A percentile compares a stretch with the other conserved stretches of the same genome.
Conservation (phyloP, 2,329 filamentous ascomycete species). For the Aspergillus carbonarius region DNA sequence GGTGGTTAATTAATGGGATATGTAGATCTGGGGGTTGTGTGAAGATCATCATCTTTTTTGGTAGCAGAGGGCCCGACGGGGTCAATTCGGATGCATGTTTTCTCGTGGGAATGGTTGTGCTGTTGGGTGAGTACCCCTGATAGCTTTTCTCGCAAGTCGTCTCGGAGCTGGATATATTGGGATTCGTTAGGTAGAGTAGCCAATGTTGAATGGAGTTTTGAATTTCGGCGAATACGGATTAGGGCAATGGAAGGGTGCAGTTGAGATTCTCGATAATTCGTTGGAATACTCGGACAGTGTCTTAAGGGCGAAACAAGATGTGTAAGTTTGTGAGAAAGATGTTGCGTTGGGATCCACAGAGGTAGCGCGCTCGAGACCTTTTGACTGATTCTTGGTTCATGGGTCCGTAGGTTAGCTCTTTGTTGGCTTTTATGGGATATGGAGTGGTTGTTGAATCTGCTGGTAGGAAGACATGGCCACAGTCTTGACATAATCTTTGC, state of each 20-base stretch:
- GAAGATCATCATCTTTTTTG: constrained; percentile 19
- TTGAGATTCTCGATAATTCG: constrained; percentile 10
- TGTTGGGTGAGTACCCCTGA: constrained; percentile 17
- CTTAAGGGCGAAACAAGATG: constrained; percentile 24
- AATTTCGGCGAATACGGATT: not conserved
- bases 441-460: not conserved
- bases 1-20: no score
- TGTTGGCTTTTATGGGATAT: not conserved
- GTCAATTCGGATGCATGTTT: constrained; percentile 13
- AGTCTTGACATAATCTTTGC: no score
- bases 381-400: not conserved
- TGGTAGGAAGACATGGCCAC: not conserved
- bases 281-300: constrained; percentile 27
- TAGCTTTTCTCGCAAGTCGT: constrained; percentile 1
- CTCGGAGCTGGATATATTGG: constrained; percentile 11
- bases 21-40: constrained; percentile 17
- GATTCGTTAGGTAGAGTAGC: constrained; percentile 11
- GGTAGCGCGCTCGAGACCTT: not conserved
- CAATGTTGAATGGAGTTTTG: not conserved
- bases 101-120: constrained; percentile 19
- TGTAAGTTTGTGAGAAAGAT: constrained; percentile 32
- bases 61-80: constrained; percentile 8
- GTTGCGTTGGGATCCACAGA: constrained; percentile 23
- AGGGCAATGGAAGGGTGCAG: constrained; percentile 12
- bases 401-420: not conserved